Evolutionary conservation across 208 protist genomes (phyloP).

Genomic region (Acanthamoeba sp.): DNA sequence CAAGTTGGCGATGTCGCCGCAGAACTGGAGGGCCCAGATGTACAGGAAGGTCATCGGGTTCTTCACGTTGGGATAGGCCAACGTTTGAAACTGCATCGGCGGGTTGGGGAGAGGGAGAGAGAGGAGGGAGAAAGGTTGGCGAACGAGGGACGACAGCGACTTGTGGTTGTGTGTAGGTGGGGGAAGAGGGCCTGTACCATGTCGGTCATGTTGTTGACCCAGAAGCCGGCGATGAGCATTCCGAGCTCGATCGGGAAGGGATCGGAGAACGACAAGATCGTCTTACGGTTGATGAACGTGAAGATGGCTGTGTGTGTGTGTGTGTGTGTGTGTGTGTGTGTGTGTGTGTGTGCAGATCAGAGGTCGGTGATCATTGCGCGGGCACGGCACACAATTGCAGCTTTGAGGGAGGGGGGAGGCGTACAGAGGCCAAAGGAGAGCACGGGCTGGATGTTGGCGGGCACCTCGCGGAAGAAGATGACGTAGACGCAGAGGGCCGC

Average conservation of each 20-base stretch:
- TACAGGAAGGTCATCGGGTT: slow-evolving; percentile 61
- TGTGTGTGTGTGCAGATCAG: too few species aligned
- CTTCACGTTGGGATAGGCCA: slow-evolving; percentile 76
- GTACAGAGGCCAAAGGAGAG: slow-evolving; percentile 8
- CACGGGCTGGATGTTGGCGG: not conserved
- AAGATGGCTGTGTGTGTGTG: slow-evolving; percentile 24
- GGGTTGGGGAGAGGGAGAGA: not conserved
- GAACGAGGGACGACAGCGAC: too few species aligned
- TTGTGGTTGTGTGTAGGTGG: too few species aligned
- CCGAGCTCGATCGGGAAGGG: slow-evolving; percentile 76
- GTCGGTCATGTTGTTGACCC: slow-evolving; percentile 78
- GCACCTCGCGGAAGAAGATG: slow-evolving; percentile 57
- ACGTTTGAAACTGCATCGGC: slow-evolving; percentile 32
- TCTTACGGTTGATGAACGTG: slow-evolving; percentile 14
- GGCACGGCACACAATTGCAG: too few species aligned
- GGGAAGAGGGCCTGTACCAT: slow-evolving; percentile 14
- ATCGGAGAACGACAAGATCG: slow-evolving; percentile 64
- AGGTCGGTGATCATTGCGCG: too few species aligned
- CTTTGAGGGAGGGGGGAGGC: too few species aligned
- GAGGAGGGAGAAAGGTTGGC: not conserved
- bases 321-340: too few species aligned
- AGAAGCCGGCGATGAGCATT: slow-evolving; percentile 79
- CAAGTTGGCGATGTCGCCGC: slow-evolving; percentile 77
- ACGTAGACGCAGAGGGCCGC: slow-evolving; percentile 16
- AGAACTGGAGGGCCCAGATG: slow-evolving; percentile 64